These are phyloP conservation scores for Hypsizygus ulmarius DNA, from an alignment of 1,284 basidiomycete genomes.

Conservation along the genomic window DNA sequence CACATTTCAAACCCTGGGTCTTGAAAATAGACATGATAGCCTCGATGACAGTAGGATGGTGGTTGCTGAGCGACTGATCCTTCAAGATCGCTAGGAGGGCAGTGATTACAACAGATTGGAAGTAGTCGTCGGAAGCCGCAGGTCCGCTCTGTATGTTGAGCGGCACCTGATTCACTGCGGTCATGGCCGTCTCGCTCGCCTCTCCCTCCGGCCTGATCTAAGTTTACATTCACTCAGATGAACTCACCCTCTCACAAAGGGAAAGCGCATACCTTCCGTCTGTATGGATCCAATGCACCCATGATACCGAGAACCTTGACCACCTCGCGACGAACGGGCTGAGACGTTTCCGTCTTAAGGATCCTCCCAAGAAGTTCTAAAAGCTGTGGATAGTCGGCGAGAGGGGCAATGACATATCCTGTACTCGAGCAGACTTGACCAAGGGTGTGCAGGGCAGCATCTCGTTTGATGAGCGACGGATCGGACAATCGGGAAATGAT, in stretches of 20 bases:
- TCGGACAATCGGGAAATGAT: slow-evolving; percentile 89
- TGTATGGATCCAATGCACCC: slow-evolving; percentile 97
- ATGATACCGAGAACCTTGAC: slow-evolving; percentile 94
- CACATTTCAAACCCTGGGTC: slow-evolving; percentile 96
- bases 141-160: slow-evolving; percentile 45
- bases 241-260: neutral
- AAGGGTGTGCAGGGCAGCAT: slow-evolving; percentile 91
- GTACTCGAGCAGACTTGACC: slow-evolving; percentile 97
- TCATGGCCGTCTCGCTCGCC: slow-evolving; percentile 65
- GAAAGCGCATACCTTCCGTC: slow-evolving; percentile 68
- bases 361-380: slow-evolving; percentile 88
- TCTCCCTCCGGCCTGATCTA: slow-evolving; percentile 79
- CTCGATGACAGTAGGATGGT: slow-evolving; percentile 94
- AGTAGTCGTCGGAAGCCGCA: slow-evolving; percentile 87
- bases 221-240: slow-evolving; percentile 10
- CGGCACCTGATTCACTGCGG: slow-evolving; percentile 59
- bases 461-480: slow-evolving; percentile 82
- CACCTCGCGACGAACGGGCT: slow-evolving; percentile 83
- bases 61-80: slow-evolving; percentile 81
- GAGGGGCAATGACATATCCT: slow-evolving; percentile 90
- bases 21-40: slow-evolving; percentile 99
- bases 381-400: slow-evolving; percentile 89
- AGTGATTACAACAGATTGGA: slow-evolving; percentile 94
- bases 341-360: slow-evolving; percentile 79
- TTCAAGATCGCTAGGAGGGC: slow-evolving; percentile 87